phyloP scores from a whole-genome alignment of 345 rosid genomes.

The Citrus inodora region DNA sequence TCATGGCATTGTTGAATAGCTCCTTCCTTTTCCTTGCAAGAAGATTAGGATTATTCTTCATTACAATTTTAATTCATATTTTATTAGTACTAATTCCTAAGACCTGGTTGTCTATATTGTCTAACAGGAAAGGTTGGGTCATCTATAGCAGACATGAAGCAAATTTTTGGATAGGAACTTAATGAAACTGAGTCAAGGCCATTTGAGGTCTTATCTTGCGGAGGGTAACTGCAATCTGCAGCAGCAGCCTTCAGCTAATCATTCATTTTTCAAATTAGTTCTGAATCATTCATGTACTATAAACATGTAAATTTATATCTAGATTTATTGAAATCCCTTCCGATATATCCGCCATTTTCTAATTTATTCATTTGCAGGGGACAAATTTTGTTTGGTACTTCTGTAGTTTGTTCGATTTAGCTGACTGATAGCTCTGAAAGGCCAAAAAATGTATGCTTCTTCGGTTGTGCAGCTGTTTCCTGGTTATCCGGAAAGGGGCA shows the following conservation, averaged over 20 bases:
- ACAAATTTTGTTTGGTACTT: not conserved
- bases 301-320: not conserved
- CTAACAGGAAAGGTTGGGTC: constrained; percentile 80
- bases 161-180: not conserved
- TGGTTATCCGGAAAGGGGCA: not conserved
- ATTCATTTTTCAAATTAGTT: not conserved
- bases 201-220: not conserved
- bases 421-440: not conserved
- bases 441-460: not conserved
- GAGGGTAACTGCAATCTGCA: not conserved
- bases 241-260: constrained; percentile 4
- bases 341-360: not conserved
- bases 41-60: not conserved
- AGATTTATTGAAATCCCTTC: not conserved
- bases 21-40: not conserved
- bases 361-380: not conserved
- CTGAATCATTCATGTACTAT: constrained; percentile 7
- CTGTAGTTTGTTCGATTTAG: not conserved
- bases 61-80: constrained; percentile 5
- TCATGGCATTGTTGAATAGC: not conserved
- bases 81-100: constrained; percentile 16
- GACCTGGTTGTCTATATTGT: constrained; percentile 14
- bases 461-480: not conserved
- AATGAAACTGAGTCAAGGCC: not conserved
- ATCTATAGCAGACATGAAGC: constrained; percentile 36